Conservation (phyloP, 2,329 filamentous ascomycete species). For the Aspergillus persii region DNA sequence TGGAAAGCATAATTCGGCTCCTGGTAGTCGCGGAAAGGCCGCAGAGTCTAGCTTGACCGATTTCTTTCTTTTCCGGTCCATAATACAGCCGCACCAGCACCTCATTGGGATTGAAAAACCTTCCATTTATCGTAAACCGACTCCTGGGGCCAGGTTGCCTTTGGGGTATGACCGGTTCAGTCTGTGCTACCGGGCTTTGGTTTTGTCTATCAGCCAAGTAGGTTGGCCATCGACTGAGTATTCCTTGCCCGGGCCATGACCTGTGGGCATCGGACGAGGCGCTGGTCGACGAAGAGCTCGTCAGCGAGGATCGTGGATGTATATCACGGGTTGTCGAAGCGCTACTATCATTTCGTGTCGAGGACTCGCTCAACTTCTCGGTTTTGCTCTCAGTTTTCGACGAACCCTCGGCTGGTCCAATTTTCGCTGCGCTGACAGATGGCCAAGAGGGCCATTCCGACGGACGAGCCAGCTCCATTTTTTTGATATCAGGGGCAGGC, state of each 20-base stretch:
- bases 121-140: conserved; percentile 25
- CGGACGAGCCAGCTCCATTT: conserved; percentile 37
- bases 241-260: neutral
- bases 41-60: conserved; percentile 33
- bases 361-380: neutral
- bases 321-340: too few species aligned
- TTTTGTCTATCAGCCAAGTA: neutral
- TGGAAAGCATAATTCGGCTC: conserved; percentile 19
- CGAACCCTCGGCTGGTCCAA: neutral
- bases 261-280: neutral
- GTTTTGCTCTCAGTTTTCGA: neutral
- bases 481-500: conserved; percentile 34
- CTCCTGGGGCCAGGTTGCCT: conserved; percentile 6
- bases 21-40: conserved; percentile 17
- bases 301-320: neutral
- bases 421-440: neutral
- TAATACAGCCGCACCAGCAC: conserved; percentile 29
- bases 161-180: conserved; percentile 4
- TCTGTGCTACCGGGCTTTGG: neutral
- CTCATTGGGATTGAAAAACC: conserved; percentile 28
- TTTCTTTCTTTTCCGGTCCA: conserved; percentile 25
- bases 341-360: neutral
- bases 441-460: conserved; percentile 28
- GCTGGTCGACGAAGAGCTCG: neutral
- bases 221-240: neutral